phyloP scores from a whole-genome alignment of 2,329 filamentous ascomycete genomes.

The Rasamsonia emersonii region DNA sequence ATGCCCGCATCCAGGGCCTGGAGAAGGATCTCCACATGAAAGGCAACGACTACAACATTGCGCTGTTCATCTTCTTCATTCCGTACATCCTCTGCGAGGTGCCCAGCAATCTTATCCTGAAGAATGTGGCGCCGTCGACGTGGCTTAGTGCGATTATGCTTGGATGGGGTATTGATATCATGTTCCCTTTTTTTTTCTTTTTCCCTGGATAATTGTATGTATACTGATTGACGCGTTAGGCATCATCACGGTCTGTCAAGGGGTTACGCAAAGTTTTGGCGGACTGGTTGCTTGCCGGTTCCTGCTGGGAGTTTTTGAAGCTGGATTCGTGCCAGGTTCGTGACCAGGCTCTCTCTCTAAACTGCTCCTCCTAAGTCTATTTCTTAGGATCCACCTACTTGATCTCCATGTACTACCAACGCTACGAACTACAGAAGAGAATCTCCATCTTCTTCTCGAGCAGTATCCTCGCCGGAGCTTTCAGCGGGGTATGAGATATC shows the following conservation, averaged over 20 bases:
- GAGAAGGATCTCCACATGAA: constrained; percentile 52
- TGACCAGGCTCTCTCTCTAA: too few relatives aligned
- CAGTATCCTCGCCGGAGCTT: constrained; percentile 62
- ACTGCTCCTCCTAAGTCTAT: too few relatives aligned
- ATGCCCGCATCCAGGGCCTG: constrained; percentile 58
- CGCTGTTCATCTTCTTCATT: constrained; percentile 63
- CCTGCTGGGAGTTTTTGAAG: constrained; percentile 59
- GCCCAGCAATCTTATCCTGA: constrained; percentile 61
- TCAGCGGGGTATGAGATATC: constrained; percentile 60
- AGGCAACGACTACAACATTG: constrained; percentile 59
- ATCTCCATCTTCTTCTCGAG: constrained; percentile 63
- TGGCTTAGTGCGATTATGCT: constrained; percentile 58
- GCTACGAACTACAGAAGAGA: constrained; percentile 58
- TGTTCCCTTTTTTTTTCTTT: too few relatives aligned
- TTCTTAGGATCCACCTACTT: too few relatives aligned
- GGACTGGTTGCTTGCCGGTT: constrained; percentile 56
- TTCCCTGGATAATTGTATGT: too few relatives aligned
- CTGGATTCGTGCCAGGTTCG: constrained; percentile 65
- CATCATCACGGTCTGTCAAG: constrained; percentile 54
- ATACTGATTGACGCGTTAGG: constrained; percentile 48
- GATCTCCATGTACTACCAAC: constrained; percentile 61
- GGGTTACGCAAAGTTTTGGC: constrained; percentile 50
- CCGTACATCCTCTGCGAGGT: constrained; percentile 67
- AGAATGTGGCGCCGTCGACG: constrained; percentile 63
- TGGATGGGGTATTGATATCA: too few relatives aligned